These are phyloP conservation scores for Aphanomyces cochlioides DNA, from an alignment of 352 stramenopile species.

Conservation along the genomic window DNA sequence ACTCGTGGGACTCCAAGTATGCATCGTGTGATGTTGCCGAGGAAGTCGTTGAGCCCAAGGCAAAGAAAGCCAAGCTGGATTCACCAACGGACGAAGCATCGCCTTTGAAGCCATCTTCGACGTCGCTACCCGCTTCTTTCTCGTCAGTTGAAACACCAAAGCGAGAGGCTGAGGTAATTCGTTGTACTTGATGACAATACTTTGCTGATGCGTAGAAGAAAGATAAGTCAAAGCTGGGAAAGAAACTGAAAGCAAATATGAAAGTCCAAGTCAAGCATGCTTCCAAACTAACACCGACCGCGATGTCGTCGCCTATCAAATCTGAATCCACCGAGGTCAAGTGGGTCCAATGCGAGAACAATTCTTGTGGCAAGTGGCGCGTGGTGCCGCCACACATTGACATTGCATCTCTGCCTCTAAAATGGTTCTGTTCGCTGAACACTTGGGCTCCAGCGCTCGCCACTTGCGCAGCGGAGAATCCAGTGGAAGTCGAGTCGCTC, in stretches of 20 bases:
- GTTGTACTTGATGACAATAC: background rate
- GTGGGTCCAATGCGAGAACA: conserved; percentile 95
- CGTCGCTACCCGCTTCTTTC: background rate
- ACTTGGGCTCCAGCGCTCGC: conserved; percentile 71
- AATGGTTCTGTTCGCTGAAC: conserved; percentile 85
- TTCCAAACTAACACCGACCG: background rate
- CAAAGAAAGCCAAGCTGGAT: conserved; percentile 76
- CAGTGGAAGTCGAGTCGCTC: conserved; percentile 64
- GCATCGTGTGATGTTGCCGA: conserved; percentile 87
- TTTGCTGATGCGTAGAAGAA: conserved; percentile 40
- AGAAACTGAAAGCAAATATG: conserved; percentile 8
- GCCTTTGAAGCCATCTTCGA: background rate
- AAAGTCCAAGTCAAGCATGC: conserved; percentile 1
- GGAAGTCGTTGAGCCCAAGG: conserved; percentile 74
- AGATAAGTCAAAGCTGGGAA: conserved; percentile 46
- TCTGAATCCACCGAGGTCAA: conserved; percentile 48
- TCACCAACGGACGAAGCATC: background rate
- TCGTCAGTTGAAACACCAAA: background rate
- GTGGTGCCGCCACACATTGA: conserved; percentile 90
- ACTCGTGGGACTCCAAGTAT: conserved; percentile 86
- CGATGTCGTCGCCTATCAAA: background rate
- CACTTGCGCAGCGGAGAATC: conserved; percentile 64
- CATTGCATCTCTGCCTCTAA: conserved; percentile 80
- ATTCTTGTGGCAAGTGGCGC: conserved; percentile 93
- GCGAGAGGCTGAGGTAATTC: background rate